Base-by-base conservation (phyloP, 805 yeast genomes). In the Candida krabiensis region DNA sequence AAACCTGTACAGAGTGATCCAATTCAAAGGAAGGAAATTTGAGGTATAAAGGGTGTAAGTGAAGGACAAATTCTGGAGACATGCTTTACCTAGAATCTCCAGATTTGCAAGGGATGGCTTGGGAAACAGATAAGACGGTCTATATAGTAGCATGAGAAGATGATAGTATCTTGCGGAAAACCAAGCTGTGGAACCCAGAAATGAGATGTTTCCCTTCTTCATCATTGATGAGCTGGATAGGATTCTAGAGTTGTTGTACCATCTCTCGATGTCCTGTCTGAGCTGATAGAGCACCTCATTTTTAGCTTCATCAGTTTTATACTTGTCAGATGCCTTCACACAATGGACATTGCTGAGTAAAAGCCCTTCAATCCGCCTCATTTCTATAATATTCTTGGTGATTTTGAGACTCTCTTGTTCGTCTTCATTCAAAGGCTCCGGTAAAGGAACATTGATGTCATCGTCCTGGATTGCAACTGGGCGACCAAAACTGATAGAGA, bases 61-160 rank as follows among this genome's bases (percentile, higher is more conserved):
- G 47, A 66, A 69, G 14, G 75, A 67, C 30, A 73, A 51, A 9
- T 71, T 68, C 32, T 71, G 69, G 11, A 73, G 49, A 38, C 76
- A 71, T 12, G 67, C 66, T 28, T 68, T 69, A 0, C 77, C 74
- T 32, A 75, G 44, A 9, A 62, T 57, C n/a, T 68, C 62, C 24
- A 75, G 39, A 5, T 65, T 61, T 16, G 63, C 66, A 11, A 58
- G 46, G 0, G 70, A 55, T 2, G 79, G 76, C 8, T 58, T 58
- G 4, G 80, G 78, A 8, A 67, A 63, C 30, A 75, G 53, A 28
- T 68, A 67, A 4, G 77, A 73, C 4, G 80, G 80, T 35, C 77
- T 63, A 45, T 73, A 76, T 5, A 76, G 49, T 40, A 71, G 47
- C 33, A 71, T 68, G 31, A 73, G 64, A 21, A 71, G 50, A 37